Percentiles rank a stretch among this genome's conserved stretches.
Evolutionary conservation across 805 yeast genomes (phyloP).

Genomic region (Candida namnaoensis): DNA sequence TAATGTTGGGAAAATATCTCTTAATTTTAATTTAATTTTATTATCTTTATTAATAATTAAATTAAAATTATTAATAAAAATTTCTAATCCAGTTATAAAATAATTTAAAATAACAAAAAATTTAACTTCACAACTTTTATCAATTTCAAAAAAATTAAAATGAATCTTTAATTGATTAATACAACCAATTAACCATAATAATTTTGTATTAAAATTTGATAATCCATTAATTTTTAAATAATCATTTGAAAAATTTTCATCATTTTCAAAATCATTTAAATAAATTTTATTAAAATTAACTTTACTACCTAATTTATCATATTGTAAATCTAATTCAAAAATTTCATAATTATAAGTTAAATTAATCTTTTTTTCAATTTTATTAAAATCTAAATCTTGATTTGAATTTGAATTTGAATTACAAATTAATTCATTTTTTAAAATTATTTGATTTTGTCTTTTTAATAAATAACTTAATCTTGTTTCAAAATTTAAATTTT

Average conservation of each 20-base stretch:
- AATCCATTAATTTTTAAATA: too few relatives aligned
- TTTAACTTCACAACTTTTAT: conserved; percentile 8
- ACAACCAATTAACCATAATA: conserved; percentile 4
- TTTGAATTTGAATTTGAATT: too few relatives aligned
- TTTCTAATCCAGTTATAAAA: conserved; percentile 1
- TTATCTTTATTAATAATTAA: too few relatives aligned
- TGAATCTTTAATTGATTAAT: conserved; percentile 12
- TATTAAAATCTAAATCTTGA: too few relatives aligned
- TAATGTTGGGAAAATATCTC: conserved; percentile 7
- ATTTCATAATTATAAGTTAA: not conserved
- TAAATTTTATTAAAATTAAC: too few relatives aligned
- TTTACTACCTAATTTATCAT: not conserved
- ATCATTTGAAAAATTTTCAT: too few relatives aligned
- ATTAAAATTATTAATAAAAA: not conserved
- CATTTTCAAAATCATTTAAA: too few relatives aligned
- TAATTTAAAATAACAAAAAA: conserved; percentile 2
- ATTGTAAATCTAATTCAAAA: not conserved
- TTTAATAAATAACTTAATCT: not conserved
- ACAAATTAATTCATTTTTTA: not conserved
- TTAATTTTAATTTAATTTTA: conserved; percentile 1
- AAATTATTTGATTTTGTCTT: not conserved
- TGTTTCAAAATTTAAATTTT: not conserved
- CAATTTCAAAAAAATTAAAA: conserved; percentile 6
- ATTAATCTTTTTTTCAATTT: too few relatives aligned
- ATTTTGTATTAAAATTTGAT: not conserved